Percentiles rank a stretch among this genome's conserved stretches.
These are phyloP conservation scores for Kwoniella sp. DNA, from an alignment of 768 basidiomycete genomes.

Conservation along the genomic window DNA sequence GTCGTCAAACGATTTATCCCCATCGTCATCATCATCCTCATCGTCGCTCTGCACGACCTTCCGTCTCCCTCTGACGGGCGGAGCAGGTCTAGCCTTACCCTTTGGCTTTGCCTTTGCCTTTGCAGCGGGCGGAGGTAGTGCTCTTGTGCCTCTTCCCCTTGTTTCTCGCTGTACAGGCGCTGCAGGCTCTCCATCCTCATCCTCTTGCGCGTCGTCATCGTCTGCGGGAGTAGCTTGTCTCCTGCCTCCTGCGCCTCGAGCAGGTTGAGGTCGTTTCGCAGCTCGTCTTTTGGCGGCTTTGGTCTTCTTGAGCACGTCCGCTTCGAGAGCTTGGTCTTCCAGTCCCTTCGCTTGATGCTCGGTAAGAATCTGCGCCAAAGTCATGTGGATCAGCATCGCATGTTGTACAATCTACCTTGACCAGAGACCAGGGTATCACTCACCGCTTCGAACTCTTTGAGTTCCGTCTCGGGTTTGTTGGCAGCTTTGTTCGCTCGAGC, in stretches of 20 bases:
- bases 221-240: slow-evolving; percentile 1
- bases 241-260: slow-evolving; percentile 16
- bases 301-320: slow-evolving; percentile 78
- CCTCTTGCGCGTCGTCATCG: slow-evolving; percentile 25
- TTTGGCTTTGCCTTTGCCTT: slow-evolving; percentile 7
- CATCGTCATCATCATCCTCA: slow-evolving; percentile 26
- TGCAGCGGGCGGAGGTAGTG: not conserved
- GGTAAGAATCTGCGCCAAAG: slow-evolving; percentile 70
- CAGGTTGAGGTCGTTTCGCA: slow-evolving; percentile 36
- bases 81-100: not conserved
- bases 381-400: slow-evolving; percentile 5
- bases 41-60: slow-evolving; percentile 20
- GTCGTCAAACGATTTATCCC: not conserved
- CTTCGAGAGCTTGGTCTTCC: slow-evolving; percentile 88
- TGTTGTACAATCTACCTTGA: not conserved
- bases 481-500: slow-evolving; percentile 87
- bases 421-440: too few species aligned
- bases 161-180: not conserved
- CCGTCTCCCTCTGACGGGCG: slow-evolving; percentile 13
- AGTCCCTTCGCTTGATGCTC: slow-evolving; percentile 80
- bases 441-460: slow-evolving; percentile 92
- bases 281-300: slow-evolving; percentile 65
- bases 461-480: slow-evolving; percentile 87
- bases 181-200: slow-evolving; percentile 10
- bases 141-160: slow-evolving; percentile 2